phyloP scores from a whole-genome alignment of 2,329 filamentous ascomycete genomes.

The Lachnellula subtilissima region DNA sequence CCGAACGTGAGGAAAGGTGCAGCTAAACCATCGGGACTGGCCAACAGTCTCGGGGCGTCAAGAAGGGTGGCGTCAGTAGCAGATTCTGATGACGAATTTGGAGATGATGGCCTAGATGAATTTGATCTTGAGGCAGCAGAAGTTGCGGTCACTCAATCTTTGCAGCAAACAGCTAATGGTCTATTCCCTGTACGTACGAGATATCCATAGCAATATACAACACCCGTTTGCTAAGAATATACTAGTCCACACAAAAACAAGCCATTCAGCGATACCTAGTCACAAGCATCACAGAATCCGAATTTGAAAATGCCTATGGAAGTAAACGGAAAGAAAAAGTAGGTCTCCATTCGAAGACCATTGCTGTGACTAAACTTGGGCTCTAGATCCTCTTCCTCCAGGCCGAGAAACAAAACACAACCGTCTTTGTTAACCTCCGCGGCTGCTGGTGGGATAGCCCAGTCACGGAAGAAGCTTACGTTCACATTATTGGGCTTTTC shows the following conservation, averaged over 20 bases:
- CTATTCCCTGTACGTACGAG: constrained; percentile 50
- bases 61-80: constrained; percentile 32
- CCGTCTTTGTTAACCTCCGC: constrained; percentile 68
- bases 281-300: constrained; percentile 64
- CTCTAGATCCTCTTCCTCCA: constrained; percentile 75
- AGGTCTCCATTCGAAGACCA: constrained; percentile 20
- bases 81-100: constrained; percentile 68
- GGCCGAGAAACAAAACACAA: constrained; percentile 64
- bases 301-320: constrained; percentile 61
- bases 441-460: constrained; percentile 84
- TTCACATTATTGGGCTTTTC: constrained; percentile 83
- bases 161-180: constrained; percentile 30
- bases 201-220: constrained; percentile 28
- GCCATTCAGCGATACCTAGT: constrained; percentile 85
- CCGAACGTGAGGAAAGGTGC: not conserved
- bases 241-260: constrained; percentile 64
- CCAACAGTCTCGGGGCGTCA: not conserved
- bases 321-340: constrained; percentile 67
- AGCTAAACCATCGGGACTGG: not conserved
- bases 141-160: constrained; percentile 65
- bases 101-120: constrained; percentile 54
- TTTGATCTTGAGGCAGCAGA: constrained; percentile 75
- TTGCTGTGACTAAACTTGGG: constrained; percentile 4
- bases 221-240: constrained; percentile 54
- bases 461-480: constrained; percentile 67